Evolutionary conservation across 2,329 filamentous ascomycete genomes (phyloP).

Genomic region (Trichoderma sp.): DNA sequence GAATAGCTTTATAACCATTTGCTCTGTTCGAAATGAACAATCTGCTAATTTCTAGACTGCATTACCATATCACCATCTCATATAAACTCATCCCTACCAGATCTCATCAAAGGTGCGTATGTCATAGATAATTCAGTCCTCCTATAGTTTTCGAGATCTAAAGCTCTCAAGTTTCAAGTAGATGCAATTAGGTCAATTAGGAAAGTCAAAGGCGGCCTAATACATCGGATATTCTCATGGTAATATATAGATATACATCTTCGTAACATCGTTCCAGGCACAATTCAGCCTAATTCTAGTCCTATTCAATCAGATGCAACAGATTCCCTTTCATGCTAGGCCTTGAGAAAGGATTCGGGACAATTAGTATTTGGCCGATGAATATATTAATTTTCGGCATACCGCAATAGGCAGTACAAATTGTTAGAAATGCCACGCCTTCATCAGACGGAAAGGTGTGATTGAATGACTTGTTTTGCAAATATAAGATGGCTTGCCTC

Average conservation of each 20-base stretch:
- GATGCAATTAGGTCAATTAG: background rate
- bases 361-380: background rate
- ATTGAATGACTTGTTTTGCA: background rate
- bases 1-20: accelerated
- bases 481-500: background rate
- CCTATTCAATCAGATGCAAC: too few relatives aligned
- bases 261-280: background rate
- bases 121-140: background rate
- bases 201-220: background rate
- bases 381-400: background rate
- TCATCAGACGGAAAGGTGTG: background rate
- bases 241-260: background rate
- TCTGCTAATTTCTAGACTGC: background rate
- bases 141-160: background rate
- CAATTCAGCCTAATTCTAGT: slow-evolving; percentile 4
- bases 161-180: background rate
- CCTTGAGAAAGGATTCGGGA: background rate
- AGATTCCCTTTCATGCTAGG: background rate
- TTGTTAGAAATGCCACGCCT: background rate
- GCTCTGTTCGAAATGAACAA: accelerated
- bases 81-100: background rate
- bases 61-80: accelerated
- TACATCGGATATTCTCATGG: background rate
- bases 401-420: background rate
- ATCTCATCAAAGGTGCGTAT: background rate